These are phyloP conservation scores for Rhamnella rubrinervis DNA, from an alignment of 331 rosid genomes.

Conservation along the genomic window DNA sequence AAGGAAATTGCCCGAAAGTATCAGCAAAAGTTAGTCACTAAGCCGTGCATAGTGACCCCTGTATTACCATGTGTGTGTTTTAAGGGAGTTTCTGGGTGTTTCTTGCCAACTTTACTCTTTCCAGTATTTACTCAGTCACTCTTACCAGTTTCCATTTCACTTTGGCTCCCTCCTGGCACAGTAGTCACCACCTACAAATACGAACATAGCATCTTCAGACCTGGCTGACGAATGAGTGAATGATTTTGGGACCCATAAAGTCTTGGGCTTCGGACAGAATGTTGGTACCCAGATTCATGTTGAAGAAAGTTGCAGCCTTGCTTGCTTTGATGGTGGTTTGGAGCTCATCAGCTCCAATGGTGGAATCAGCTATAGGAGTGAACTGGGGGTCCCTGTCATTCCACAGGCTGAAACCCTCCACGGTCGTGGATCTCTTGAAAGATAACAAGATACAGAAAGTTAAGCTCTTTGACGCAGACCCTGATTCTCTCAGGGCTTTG, in stretches of 20 bases:
- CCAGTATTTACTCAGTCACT: background rate
- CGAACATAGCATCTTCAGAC: no score
- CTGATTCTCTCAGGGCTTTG: slow-evolving; percentile 49
- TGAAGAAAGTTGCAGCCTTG: background rate
- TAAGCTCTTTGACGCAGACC: slow-evolving; percentile 84
- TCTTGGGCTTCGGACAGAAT: slow-evolving; percentile 27
- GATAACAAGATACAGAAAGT: slow-evolving; percentile 66
- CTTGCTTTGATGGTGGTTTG: slow-evolving; percentile 26
- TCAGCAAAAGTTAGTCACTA: no score
- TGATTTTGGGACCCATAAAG: slow-evolving; percentile 9
- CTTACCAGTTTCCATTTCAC: background rate
- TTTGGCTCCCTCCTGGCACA: background rate
- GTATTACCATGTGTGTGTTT: no score
- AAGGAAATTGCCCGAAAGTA: no score
- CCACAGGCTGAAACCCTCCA: slow-evolving; percentile 66
- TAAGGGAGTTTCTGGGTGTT: background rate
- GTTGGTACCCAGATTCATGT: slow-evolving; percentile 37
- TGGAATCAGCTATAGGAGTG: slow-evolving; percentile 70
- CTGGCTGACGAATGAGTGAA: background rate
- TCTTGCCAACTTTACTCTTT: background rate
- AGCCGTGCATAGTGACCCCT: no score
- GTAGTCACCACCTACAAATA: no score
- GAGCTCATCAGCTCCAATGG: slow-evolving; percentile 34
- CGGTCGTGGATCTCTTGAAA: slow-evolving; percentile 78
- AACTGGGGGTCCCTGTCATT: slow-evolving; percentile 88